A percentile compares a stretch with the other conserved stretches of the same genome.
Conservation (phyloP, 345 rosid species). For the Gossypium arboreum region DNA sequence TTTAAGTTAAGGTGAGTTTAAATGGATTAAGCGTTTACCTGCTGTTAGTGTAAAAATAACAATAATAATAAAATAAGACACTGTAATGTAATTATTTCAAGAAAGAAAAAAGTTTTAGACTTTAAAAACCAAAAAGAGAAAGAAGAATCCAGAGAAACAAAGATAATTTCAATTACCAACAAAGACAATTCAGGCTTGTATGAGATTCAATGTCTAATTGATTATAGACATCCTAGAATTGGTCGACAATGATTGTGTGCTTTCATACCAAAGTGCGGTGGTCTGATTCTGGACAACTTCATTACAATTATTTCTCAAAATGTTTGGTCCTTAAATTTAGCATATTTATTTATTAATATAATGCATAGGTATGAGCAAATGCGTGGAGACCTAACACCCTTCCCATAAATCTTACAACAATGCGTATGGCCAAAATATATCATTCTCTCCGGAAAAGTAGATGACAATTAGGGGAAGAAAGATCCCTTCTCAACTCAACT, state of each 20-base stretch:
- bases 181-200: background rate
- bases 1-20: no score
- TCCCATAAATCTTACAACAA: no score
- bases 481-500: no score
- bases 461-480: no score
- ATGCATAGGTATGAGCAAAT: no score
- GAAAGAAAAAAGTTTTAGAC: no score
- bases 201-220: background rate
- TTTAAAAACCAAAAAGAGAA: background rate
- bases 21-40: rapidly evolving
- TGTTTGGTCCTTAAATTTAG: background rate
- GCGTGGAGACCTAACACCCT: no score
- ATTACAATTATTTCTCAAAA: background rate
- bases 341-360: background rate
- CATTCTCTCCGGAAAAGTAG: no score
- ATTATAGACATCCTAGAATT: background rate
- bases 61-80: rapidly evolving
- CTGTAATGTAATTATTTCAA: no score
- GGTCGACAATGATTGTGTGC: background rate
- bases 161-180: background rate
- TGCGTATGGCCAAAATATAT: no score
- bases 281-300: background rate
- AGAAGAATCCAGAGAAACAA: background rate
- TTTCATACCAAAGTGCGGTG: background rate
- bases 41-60: rapidly evolving